Base-by-base conservation (phyloP, 257 asterid species). In the Solanum piurae region DNA sequence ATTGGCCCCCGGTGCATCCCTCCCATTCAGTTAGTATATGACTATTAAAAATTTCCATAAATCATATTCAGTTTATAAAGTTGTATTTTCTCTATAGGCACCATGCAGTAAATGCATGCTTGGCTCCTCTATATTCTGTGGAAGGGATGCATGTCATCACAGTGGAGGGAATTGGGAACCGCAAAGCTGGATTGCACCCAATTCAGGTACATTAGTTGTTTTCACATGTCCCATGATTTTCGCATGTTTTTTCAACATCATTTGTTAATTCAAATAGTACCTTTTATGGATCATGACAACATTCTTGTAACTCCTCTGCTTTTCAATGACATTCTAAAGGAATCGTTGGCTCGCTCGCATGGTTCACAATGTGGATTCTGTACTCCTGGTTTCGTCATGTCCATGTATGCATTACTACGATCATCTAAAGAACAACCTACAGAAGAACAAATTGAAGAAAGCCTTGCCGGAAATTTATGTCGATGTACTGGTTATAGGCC, bases 311-410 rank as follows among this genome's bases (percentile, higher is more conserved):
- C 42, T 29, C 62, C 55, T 72, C 68, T 83, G 14, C 87, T 84
- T 33, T 37, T 86, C 86, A 69, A 44, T 87, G 52, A 55, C 86
- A 86, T 88, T 86, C 79, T 91, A 60, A 93, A 97, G 99, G 99
- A 97, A 91, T 92, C 97, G 44, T 89, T 97, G 89, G 98, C 98
- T 77, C 92, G 87, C 13, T 89, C 96, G 66, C 99, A 97, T 91
- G 99, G 98, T 85, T 95, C 99, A 21, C 99, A 97, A 87, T 97
- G 99, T 83, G 99, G 99, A 76, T 97, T 95, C 89, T 97, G 99
- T 92, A 97, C 98, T 82, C 99, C 99, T 87, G 99, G 99, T 89
- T 97, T 97, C 87, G 86, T 95, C 68, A 97, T 97, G 98, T 97
- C 99, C 88, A 94, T 97, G 98, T 97, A 95, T 87, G 98, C 98